Evolutionary conservation across 2,329 filamentous ascomycete genomes (phyloP), one percentile per base, ranked within the genome.

Genomic region (Diplodia mutila): DNA sequence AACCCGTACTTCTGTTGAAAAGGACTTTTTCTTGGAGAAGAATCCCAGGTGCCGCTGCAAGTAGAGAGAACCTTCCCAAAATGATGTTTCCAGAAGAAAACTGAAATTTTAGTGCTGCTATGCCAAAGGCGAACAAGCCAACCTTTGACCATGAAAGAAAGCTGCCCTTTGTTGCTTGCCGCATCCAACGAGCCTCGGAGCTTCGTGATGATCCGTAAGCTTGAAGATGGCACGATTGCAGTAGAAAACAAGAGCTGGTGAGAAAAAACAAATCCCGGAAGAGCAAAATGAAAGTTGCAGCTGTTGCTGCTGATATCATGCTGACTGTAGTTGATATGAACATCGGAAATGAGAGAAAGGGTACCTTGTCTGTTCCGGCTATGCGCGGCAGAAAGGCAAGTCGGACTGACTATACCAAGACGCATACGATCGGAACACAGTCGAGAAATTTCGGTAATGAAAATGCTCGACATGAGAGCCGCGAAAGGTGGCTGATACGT

Each of bases 401-500:
- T 67, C 65, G 48, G 46, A 27, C 52, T 34, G 65, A 61, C 65
- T 67, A 61, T 55, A 67, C 65, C 65, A 61, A 61, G 48, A 67
- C 55, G 65, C 65, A 48, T 61, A 67, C 55, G 54, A 52, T 61
- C 48, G 25, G 55, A 57, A 53, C 46, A 67, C 65, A 57, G 64
- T 54, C 55, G 65, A 25, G 54, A 61, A 61, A 67, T 51, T 66
- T 66, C 64, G 49, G 49, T 61, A 46, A 67, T 53, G 55, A 61
- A 32, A 61, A 55, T 61, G 55, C 54, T 52, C 54, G 55, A 67
- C 65, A 67, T 67, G 54, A 52, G n/a, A 42, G 54, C 48, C 46
- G 46, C 61, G 61, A 27, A 59, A 66, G 39, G 65, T 67, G 42
- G 65, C 39, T 54, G 59, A 63, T 63, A 63, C 59, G 29, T 65